phyloP scores from a whole-genome alignment of 495 filamentous ascomycete species.

The Sabuloglossum arenarium region DNA sequence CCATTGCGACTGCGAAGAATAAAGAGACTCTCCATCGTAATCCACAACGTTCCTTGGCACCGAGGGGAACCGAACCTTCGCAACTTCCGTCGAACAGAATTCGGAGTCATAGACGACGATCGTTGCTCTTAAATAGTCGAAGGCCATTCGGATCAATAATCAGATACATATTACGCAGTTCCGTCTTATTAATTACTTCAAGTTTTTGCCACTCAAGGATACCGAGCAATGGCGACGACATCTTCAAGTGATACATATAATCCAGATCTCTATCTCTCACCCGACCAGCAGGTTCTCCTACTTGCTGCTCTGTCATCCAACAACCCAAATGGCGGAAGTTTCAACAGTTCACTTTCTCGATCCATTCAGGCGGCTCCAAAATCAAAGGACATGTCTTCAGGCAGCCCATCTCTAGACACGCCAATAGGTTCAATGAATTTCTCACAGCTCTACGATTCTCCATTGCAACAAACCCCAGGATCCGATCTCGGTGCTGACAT shows the following conservation, averaged over 20 bases:
- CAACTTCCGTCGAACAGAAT: background rate
- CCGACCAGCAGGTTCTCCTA: conserved; percentile 71
- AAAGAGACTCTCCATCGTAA: background rate
- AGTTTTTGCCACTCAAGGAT: background rate
- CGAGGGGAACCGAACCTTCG: background rate
- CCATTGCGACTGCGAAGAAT: background rate
- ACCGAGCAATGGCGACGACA: background rate
- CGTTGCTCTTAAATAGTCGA: background rate
- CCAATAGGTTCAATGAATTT: background rate
- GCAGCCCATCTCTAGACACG: background rate
- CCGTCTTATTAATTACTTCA: background rate
- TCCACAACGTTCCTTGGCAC: background rate
- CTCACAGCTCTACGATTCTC: background rate
- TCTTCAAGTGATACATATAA: conserved; percentile 7
- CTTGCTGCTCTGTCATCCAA: conserved; percentile 78
- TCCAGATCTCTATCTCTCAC: conserved; percentile 44
- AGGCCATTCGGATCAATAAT: background rate
- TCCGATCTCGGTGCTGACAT: conserved; percentile 26
- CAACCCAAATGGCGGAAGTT: conserved; percentile 16
- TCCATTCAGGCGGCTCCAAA: background rate
- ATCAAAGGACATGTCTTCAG: background rate
- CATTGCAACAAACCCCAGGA: conserved; percentile 11
- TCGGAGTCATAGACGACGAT: too few relatives aligned
- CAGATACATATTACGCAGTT: background rate
- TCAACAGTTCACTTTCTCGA: background rate